Base-by-base conservation (phyloP, 768 basidiomycete genomes). In the Russula emetica region DNA sequence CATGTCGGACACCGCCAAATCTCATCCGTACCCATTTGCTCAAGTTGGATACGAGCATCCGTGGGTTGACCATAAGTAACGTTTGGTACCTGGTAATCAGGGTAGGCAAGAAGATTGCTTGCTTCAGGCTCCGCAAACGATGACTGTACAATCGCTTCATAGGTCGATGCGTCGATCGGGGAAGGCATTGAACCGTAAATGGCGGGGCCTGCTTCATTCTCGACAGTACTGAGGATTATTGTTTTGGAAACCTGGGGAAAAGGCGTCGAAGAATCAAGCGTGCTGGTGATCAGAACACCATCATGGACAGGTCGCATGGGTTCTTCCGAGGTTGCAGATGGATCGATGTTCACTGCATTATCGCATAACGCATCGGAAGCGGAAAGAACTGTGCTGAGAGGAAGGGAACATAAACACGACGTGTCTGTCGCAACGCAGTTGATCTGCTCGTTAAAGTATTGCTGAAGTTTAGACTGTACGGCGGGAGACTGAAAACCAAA, bases 291-390 rank as follows among this genome's bases (percentile, higher is more conserved):
- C 54, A 92, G 78, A n/a, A 74, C 72, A n/a, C 84, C 86, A 70
- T 92, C 88, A 56, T 76, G 75, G 44, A 86, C 83, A 0, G 87
- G 83, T 20, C 88, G 85, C 60, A 92, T 82, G 24, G 90, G 88
- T 69, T 78, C 77, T 13, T 75, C 78, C 3, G 60, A 51, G 20
- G 84, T 84, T 22, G 83, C 80, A 44, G 85, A 81, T 45, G 82
- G 71, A 72, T 85, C 81, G 63, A 86, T 73, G 64, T 55, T 65
- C 22, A 66, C 56, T 11, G 83, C 81, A 61, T 79, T 73, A 64
- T 70, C 66, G 69, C 77, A 74, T 52, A 87, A 74, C 60, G 76
- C 76, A 60, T 69, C 68, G 69, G 88, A 83, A 1, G 84, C 82
- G 24, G 72, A 66, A 50, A 94, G 69, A 66, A 94, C 80, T 3